Evolutionary conservation across 306 rosid genomes (phyloP).

Genomic region (Vigna unguiculata): DNA sequence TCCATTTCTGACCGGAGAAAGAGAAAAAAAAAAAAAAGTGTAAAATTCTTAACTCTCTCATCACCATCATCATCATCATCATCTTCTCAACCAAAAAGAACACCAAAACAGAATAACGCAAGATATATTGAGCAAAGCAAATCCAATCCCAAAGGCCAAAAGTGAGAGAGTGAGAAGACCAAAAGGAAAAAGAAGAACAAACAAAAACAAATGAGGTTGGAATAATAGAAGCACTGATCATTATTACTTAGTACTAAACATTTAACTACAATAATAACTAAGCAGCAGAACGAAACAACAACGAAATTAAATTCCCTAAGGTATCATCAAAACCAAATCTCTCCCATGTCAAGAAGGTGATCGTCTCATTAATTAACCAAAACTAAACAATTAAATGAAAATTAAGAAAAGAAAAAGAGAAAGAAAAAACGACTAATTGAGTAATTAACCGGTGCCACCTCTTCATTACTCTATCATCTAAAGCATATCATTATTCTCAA

Average conservation of each 20-base stretch:
- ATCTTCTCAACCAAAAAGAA: slow-evolving; percentile 10
- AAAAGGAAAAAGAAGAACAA: background rate
- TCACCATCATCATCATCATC: slow-evolving; percentile 7
- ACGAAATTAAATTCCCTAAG: slow-evolving; percentile 33
- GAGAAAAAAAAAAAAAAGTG: slow-evolving; percentile 31
- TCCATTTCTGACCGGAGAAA: slow-evolving; percentile 41
- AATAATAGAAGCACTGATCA: background rate
- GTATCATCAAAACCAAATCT: slow-evolving; percentile 42
- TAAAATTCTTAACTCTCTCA: slow-evolving; percentile 1
- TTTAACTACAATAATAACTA: background rate
- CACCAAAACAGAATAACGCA: background rate
- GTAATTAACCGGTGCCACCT: slow-evolving; percentile 50
- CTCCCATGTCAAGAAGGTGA: slow-evolving; percentile 53
- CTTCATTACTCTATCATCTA: slow-evolving; percentile 61
- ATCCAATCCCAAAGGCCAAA: slow-evolving; percentile 19
- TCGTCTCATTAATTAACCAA: slow-evolving; percentile 69
- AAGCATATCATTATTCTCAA: slow-evolving; percentile 52
- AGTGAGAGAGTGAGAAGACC: background rate
- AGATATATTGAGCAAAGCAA: background rate
- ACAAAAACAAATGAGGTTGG: background rate
- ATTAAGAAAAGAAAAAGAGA: background rate
- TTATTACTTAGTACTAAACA: background rate
- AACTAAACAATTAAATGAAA: slow-evolving; percentile 53
- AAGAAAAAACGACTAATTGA: slow-evolving; percentile 46
- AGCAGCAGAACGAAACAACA: slow-evolving; percentile 22